These are phyloP conservation scores for Apiotrichum mycotoxinovorans DNA, from an alignment of 1,284 basidiomycete species.

Conservation along the genomic window DNA sequence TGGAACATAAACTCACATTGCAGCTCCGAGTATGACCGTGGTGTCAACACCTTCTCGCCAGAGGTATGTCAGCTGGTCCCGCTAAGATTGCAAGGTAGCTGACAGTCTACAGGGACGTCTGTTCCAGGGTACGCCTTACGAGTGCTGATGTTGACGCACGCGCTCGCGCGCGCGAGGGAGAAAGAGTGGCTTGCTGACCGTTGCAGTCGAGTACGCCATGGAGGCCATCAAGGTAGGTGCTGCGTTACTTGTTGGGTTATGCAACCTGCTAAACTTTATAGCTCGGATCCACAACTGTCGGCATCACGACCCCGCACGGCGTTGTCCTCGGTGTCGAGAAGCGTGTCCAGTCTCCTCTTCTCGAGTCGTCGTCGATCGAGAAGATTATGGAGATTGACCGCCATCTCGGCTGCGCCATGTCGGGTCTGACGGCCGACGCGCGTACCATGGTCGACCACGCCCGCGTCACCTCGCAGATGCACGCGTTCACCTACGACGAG, in stretches of 20 bases:
- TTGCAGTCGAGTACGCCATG: slow-evolving; percentile 94
- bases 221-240: slow-evolving; percentile 88
- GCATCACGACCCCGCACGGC: slow-evolving; percentile 79
- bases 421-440: slow-evolving; percentile 94
- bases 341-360: slow-evolving; percentile 92
- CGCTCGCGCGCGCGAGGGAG: no score
- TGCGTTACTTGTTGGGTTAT: no score
- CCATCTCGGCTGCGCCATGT: slow-evolving; percentile 98
- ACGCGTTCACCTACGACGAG: slow-evolving; percentile 96
- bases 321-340: slow-evolving; percentile 96
- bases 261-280: slow-evolving; percentile 45
- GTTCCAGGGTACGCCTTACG: slow-evolving; percentile 50
- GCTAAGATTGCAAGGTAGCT: slow-evolving; percentile 7
- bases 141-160: not conserved
- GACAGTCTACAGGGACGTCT: slow-evolving; percentile 48
- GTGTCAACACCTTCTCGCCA: slow-evolving; percentile 98
- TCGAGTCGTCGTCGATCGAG: slow-evolving; percentile 94
- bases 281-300: slow-evolving; percentile 97
- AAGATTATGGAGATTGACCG: slow-evolving; percentile 99
- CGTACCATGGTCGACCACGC: slow-evolving; percentile 99
- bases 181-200: not conserved
- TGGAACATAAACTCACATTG: not conserved
- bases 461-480: slow-evolving; percentile 93
- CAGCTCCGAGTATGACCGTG: slow-evolving; percentile 65
- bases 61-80: slow-evolving; percentile 58